Evolutionary conservation across 495 filamentous ascomycete species (phyloP).

Genomic region (Xylaria curta): DNA sequence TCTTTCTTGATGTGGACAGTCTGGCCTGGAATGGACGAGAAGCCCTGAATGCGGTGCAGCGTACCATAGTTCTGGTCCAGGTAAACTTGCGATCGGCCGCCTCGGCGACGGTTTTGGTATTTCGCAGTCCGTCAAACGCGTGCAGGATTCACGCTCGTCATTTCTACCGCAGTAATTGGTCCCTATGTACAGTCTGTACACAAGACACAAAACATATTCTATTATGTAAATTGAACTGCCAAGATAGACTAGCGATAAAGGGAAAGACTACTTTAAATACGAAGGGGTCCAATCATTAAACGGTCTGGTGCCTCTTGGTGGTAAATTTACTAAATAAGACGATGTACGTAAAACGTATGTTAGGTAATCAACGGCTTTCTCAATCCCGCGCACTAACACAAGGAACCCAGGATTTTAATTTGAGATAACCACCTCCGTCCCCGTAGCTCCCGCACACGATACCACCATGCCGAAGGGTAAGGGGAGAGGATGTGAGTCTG

Average conservation of each 20-base stretch:
- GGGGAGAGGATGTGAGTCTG: not conserved
- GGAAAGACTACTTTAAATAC: not conserved
- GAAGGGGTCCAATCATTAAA: not conserved
- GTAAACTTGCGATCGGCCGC: not conserved
- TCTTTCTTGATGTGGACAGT: conserved; percentile 7
- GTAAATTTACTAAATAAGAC: not conserved
- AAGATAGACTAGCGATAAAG: not conserved
- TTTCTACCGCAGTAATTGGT: not conserved
- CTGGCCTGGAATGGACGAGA: conserved; percentile 1
- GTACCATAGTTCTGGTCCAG: not conserved
- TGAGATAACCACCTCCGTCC: not conserved
- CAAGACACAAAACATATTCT: not conserved
- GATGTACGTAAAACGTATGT: not conserved
- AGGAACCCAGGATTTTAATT: not conserved
- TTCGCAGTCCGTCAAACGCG: not conserved
- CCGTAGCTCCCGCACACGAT: not conserved
- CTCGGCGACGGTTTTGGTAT: not conserved
- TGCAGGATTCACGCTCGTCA: conserved; percentile 21
- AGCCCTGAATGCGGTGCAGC: not conserved
- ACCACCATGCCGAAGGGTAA: conserved; percentile 16
- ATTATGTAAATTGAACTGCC: not conserved
- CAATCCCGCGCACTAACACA: not conserved
- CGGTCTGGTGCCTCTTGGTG: not conserved
- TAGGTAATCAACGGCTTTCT: not conserved
- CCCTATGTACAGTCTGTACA: too few relatives aligned